A percentile compares a stretch with the other conserved stretches of the same genome.
These are phyloP conservation scores for Trametes pubescens DNA, from an alignment of 1,284 basidiomycete species.

Conservation along the genomic window DNA sequence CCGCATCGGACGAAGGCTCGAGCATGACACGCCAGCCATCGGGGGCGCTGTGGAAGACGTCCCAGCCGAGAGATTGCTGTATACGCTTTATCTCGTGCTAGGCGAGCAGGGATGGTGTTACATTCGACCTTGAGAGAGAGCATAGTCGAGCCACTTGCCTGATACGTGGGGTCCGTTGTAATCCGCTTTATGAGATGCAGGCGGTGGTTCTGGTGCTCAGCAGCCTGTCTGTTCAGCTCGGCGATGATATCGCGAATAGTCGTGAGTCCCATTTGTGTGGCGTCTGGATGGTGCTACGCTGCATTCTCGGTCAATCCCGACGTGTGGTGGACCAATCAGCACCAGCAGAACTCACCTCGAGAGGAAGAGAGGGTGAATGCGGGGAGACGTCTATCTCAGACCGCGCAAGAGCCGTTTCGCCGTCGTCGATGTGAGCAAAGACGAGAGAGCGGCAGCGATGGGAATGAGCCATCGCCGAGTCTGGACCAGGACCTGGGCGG, in stretches of 20 bases:
- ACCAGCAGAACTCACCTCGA: neutral
- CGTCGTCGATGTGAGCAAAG: slow-evolving; percentile 9
- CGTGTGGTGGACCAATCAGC: neutral
- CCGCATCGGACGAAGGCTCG: slow-evolving; percentile 20
- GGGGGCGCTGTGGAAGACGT: slow-evolving; percentile 26
- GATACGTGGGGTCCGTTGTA: slow-evolving; percentile 31
- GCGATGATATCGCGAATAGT: slow-evolving; percentile 34
- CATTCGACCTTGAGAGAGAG: slow-evolving; percentile 11
- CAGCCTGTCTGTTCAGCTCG: slow-evolving; percentile 34
- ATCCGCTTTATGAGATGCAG: slow-evolving; percentile 32
- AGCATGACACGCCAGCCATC: slow-evolving; percentile 33
- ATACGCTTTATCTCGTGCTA: slow-evolving; percentile 32
- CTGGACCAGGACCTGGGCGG: slow-evolving; percentile 17
- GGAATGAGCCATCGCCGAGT: slow-evolving; percentile 10
- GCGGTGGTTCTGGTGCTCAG: slow-evolving; percentile 33
- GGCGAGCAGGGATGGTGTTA: slow-evolving; percentile 4
- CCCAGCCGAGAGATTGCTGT: slow-evolving; percentile 25
- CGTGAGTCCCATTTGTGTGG: slow-evolving; percentile 24
- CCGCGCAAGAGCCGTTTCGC: slow-evolving; percentile 5
- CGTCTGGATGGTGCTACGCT: neutral
- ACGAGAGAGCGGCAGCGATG: slow-evolving; percentile 4
- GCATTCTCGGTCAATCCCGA: neutral
- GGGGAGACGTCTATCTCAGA: neutral
- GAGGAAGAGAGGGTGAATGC: neutral
- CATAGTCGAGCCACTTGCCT: slow-evolving; percentile 23